A percentile compares a stretch with the other conserved stretches of the same genome.
Conservation (phyloP, 2,329 filamentous ascomycete genomes). For the Diaporthe citri region DNA sequence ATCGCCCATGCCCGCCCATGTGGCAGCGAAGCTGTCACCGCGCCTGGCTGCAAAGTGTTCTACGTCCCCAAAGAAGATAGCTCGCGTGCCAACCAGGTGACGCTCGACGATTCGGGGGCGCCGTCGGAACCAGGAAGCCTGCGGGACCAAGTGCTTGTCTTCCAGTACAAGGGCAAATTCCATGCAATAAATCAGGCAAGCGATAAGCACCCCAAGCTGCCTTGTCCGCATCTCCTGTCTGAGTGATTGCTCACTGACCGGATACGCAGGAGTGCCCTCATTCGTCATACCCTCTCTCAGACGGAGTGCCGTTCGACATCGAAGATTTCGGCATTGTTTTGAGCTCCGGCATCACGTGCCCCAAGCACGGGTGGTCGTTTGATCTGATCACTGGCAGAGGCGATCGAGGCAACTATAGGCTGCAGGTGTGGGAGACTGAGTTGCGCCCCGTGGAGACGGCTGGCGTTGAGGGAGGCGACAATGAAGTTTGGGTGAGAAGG, state of each 20-base stretch:
- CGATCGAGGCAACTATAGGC: slow-evolving; percentile 37
- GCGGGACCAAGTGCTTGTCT: slow-evolving; percentile 39
- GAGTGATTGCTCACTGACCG: not conserved
- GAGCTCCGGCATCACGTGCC: slow-evolving; percentile 39
- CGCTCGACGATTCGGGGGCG: slow-evolving; percentile 17
- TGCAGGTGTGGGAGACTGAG: slow-evolving; percentile 39
- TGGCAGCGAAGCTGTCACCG: not conserved
- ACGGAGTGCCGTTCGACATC: slow-evolving; percentile 39
- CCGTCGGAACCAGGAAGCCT: slow-evolving; percentile 30
- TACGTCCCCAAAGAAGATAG: slow-evolving; percentile 39
- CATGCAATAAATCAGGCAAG: slow-evolving; percentile 38
- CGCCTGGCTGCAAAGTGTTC: slow-evolving; percentile 29
- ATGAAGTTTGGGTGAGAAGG: slow-evolving; percentile 39
- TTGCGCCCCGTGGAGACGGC: slow-evolving; percentile 21
- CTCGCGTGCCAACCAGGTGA: slow-evolving; percentile 26
- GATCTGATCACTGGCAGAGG: slow-evolving; percentile 35
- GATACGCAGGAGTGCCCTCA: slow-evolving; percentile 36
- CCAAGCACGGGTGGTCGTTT: slow-evolving; percentile 40
- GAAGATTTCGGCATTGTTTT: slow-evolving; percentile 40
- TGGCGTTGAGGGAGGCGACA: not conserved
- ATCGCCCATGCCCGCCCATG: slow-evolving; percentile 32
- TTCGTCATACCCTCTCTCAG: slow-evolving; percentile 39
- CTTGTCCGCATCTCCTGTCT: not conserved
- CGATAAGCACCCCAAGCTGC: no score
- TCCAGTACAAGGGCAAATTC: slow-evolving; percentile 39